Conservation (phyloP, 2,329 filamentous ascomycete species). For the Neonectria faginata region DNA sequence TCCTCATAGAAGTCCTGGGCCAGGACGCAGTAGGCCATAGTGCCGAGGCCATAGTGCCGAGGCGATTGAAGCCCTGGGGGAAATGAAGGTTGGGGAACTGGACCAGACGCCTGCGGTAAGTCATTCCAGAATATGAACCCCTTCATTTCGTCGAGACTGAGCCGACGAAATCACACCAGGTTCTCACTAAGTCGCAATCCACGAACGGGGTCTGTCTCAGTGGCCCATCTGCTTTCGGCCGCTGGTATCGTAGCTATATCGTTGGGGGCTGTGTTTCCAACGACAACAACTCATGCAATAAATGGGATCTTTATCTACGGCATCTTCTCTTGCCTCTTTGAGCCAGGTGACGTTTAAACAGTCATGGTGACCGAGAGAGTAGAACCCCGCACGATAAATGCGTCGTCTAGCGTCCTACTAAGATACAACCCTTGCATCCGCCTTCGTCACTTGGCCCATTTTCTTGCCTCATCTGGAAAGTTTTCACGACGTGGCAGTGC, state of each 20-base stretch:
- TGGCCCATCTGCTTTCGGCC: constrained; percentile 8
- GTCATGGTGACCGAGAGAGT: no score
- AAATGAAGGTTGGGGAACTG: constrained; percentile 19
- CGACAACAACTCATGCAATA: neutral
- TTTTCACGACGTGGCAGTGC: constrained; percentile 6
- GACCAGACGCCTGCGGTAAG: constrained; percentile 13
- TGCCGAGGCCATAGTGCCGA: constrained; percentile 22
- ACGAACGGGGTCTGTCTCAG: constrained; percentile 5
- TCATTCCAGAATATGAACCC: neutral
- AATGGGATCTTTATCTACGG: neutral
- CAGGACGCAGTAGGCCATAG: constrained; percentile 25
- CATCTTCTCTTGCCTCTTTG: constrained; percentile 3
- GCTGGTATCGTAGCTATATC: constrained; percentile 14
- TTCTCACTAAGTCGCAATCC: neutral
- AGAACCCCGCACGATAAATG: constrained; percentile 3
- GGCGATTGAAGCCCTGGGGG: constrained; percentile 16
- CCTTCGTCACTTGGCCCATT: constrained; percentile 10
- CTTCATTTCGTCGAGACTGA: neutral
- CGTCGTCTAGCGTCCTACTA: neutral
- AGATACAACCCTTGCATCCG: neutral
- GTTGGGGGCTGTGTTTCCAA: constrained; percentile 16
- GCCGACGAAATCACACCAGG: constrained; percentile 3
- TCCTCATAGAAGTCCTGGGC: constrained; percentile 18
- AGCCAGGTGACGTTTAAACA: neutral
- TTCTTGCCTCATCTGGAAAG: constrained; percentile 17